Conservation (phyloP, 2,329 filamentous ascomycete genomes). For the Cytospora mali region DNA sequence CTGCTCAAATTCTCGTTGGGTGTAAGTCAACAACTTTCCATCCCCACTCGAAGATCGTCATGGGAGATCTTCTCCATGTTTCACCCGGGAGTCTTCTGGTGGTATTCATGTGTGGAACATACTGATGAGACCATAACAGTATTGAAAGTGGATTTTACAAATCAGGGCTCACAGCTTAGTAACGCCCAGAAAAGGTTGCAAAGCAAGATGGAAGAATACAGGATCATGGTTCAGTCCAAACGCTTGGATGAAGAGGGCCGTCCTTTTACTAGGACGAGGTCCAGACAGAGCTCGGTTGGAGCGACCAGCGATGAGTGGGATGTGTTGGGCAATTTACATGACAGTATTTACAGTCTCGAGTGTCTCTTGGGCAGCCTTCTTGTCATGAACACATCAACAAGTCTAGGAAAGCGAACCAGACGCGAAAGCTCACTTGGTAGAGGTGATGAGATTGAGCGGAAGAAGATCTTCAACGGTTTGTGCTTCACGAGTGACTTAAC, state of each 20-base stretch:
- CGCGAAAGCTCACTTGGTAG: neutral
- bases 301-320: neutral
- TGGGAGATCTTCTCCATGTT: too few relatives aligned
- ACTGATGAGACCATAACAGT: neutral
- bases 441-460: neutral
- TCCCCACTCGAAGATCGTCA: neutral
- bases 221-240: neutral
- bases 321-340: neutral
- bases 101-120: neutral
- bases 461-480: neutral
- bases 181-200: neutral
- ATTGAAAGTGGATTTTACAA: neutral
- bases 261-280: neutral
- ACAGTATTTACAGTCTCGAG: neutral
- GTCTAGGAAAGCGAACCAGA: neutral
- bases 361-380: neutral
- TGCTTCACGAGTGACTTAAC: neutral
- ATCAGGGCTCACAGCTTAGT: neutral
- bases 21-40: neutral
- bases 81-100: too few relatives aligned
- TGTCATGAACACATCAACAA: neutral
- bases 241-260: neutral
- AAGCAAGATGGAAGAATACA: neutral
- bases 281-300: neutral
- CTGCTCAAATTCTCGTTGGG: neutral